Base-by-base conservation (phyloP, 2,329 filamentous ascomycete species). In the Aspergillus vadensis region DNA sequence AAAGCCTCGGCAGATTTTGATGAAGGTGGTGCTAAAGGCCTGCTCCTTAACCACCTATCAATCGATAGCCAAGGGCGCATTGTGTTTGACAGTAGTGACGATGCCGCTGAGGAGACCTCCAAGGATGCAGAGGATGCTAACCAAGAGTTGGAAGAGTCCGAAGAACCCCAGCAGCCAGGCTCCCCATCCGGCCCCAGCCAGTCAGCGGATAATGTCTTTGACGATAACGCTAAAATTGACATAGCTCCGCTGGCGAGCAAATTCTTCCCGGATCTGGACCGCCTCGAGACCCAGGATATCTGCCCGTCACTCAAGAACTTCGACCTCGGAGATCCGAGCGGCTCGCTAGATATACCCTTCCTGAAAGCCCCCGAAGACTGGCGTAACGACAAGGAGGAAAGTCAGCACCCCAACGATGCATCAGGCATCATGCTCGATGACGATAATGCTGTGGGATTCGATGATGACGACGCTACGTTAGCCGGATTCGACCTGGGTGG, bases 1-100 rank as follows among this genome's bases (percentile, higher is more conserved):
- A 99, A 99, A 73, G 94, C 94, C 0, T 96, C 94, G 5, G 95
- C 95, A 47, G 95, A 99, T 79, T 99, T 99, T 67, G 95, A 99
- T 73, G 95, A 99, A 79, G 95, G 95, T 19, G 95, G 95, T 59
- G 95, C 95, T 59, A 99, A 98, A 77, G 95, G 95, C 19, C 82
- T 99, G 44, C 83, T 99, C 19, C 84, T 99, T 32, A 99, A 99
- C 72, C 94, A 99, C 76, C 83, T 99, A n/a, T 91, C 94, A 72
- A 97, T 99, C 65, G 95, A 99, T 76, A 86, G 87, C 2, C 87
- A 92, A 65, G 95, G 95, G 44, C 87, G 94, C 38, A 99, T 99
- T 63, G 93, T 99, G 5, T 99, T 99, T 72, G 95, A 99, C 78
- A 98, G 94, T 80, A 98, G 93, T 72, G 94, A 99, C 74, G 95